A percentile compares a stretch with the other conserved stretches of the same genome.
These are phyloP conservation scores for Discostella stelligeroides DNA, from an alignment of 108 stramenopile species.

Conservation along the genomic window DNA sequence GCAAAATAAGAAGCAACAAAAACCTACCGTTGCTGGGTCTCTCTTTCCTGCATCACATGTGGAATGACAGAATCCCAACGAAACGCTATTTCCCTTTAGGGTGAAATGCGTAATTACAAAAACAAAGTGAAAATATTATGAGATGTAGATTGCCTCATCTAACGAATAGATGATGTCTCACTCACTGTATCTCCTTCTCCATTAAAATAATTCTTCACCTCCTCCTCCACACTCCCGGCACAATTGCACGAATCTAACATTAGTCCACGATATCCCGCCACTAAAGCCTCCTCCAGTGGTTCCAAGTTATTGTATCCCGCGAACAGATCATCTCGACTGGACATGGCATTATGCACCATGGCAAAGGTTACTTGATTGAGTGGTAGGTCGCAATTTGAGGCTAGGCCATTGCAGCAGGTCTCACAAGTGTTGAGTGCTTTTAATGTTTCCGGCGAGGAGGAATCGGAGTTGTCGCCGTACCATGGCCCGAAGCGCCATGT, in stretches of 20 bases:
- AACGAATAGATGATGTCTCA: too few species aligned
- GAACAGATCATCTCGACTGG: constrained; percentile 54
- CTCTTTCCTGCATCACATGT: constrained; percentile 55
- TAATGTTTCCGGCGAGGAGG: neutral
- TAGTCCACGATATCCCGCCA: constrained; percentile 68
- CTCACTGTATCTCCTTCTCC: too few species aligned
- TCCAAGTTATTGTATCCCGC: constrained; percentile 51
- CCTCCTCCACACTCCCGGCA: constrained; percentile 3
- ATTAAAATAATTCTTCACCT: neutral
- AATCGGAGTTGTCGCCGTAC: neutral
- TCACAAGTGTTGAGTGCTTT: constrained; percentile 10
- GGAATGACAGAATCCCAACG: constrained; percentile 51
- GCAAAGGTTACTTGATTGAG: constrained; percentile 63
- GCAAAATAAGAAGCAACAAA: too few species aligned
- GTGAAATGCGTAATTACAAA: too few species aligned
- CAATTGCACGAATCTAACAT: constrained; percentile 67
- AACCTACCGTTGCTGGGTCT: constrained; percentile 43
- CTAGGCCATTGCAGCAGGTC: constrained; percentile 70
- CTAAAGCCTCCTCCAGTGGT: constrained; percentile 61
- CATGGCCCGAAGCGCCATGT: constrained; percentile 33
- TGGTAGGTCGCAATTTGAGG: constrained; percentile 56
- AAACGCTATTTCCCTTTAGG: neutral
- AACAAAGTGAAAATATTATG: too few species aligned
- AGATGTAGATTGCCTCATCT: too few species aligned
- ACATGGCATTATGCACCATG: constrained; percentile 62